Evolutionary conservation across 805 yeast species (phyloP).

Genomic region (Nakazawaea ernobii): DNA sequence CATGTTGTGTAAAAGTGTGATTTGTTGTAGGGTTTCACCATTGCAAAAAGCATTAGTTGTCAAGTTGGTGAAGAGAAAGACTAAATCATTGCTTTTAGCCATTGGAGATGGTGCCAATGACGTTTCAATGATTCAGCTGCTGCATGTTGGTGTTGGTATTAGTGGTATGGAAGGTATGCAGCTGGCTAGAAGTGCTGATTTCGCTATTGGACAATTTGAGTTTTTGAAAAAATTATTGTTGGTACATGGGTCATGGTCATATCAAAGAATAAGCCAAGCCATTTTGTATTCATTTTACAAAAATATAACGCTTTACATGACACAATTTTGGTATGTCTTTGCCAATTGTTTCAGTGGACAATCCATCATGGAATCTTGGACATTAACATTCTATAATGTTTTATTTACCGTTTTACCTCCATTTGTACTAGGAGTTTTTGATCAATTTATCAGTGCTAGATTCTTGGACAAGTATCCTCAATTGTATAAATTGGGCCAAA

Average conservation of each 20-base stretch:
- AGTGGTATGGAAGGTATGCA: constrained; percentile 99
- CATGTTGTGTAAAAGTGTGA: constrained; percentile 86
- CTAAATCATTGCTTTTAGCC: constrained; percentile 73
- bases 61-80: constrained; percentile 81
- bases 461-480: constrained; percentile 89
- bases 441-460: constrained; percentile 90
- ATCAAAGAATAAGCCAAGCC: constrained; percentile 89
- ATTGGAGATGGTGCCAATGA: constrained; percentile 99
- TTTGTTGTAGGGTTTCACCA: constrained; percentile 98
- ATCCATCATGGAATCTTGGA: constrained; percentile 96
- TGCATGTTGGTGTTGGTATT: constrained; percentile 98
- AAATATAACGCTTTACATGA: constrained; percentile 92
- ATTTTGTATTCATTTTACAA: constrained; percentile 93
- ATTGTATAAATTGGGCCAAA: constrained; percentile 84
- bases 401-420: constrained; percentile 95
- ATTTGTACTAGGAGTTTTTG: constrained; percentile 92
- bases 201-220: constrained; percentile 93
- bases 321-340: constrained; percentile 97
- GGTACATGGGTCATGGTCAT: constrained; percentile 98
- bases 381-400: constrained; percentile 91
- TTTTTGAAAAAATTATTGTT: constrained; percentile 74
- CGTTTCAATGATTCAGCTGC: constrained; percentile 98
- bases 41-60: constrained; percentile 95
- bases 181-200: constrained; percentile 97
- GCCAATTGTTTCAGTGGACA: constrained; percentile 92